Evolutionary conservation across 2,329 filamentous ascomycete genomes (phyloP).

Genomic region (Furcasterigmium sp.): DNA sequence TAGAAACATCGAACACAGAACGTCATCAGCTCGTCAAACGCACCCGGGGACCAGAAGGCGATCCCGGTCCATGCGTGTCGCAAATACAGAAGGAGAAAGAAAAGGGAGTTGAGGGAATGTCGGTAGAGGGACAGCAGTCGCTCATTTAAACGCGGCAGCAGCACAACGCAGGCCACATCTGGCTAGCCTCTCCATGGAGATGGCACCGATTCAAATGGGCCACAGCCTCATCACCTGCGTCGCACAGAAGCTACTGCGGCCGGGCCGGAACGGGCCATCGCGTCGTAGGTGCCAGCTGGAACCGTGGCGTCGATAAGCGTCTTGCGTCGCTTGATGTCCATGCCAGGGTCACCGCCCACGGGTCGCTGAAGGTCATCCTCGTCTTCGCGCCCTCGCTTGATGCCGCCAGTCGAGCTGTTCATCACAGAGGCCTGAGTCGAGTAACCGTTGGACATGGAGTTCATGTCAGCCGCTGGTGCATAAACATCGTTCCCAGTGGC

Average conservation of each 20-base stretch:
- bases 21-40: conserved; percentile 32
- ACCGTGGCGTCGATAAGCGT: conserved; percentile 60
- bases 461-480: conserved; percentile 57
- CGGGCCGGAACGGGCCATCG: conserved; percentile 41
- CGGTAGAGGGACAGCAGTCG: background rate
- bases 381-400: conserved; percentile 50
- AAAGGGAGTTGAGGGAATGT: conserved; percentile 8
- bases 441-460: conserved; percentile 57
- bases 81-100: conserved; percentile 19
- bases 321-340: conserved; percentile 74
- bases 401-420: conserved; percentile 51
- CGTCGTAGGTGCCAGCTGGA: conserved; percentile 43
- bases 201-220: no score
- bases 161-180: no score
- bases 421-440: conserved; percentile 56
- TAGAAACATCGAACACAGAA: conserved; percentile 25
- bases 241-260: conserved; percentile 33
- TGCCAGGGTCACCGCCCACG: conserved; percentile 48
- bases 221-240: conserved; percentile 30
- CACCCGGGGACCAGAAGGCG: conserved; percentile 20
- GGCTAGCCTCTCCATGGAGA: no score
- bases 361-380: conserved; percentile 57
- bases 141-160: no score
- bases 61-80: conserved; percentile 20
- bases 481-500: conserved; percentile 64